Evolutionary conservation across 2,329 filamentous ascomycete species (phyloP), one percentile per base, ranked within the genome.

Genomic region (Botrytis deweyae): DNA sequence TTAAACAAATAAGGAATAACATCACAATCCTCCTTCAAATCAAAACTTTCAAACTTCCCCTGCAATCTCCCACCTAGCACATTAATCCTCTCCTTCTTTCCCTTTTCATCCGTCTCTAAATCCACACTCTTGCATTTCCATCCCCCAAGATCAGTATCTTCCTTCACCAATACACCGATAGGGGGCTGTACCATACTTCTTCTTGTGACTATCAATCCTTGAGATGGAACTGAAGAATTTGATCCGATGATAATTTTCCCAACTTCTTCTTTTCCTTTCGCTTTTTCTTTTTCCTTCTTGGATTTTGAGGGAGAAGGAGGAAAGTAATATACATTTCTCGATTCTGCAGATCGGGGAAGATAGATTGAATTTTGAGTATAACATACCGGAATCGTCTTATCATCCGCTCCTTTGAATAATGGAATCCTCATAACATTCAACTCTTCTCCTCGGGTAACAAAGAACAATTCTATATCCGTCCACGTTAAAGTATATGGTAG

Each of bases 1-100:
- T 10, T 40, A 40, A 62, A 62, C 22, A 72, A 64, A 25, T 64
- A 72, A 33, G 70, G 59, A 65, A 72, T n/a, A 14, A 72, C 67
- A 72, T 72, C 70, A 25, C 70, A 72, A 67, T 72, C 62, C 49
- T 72, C 62, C 46, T 67, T 67, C n/a, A 59, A 20, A 72, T 72
- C 70, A 67, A 72, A 72, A 49, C 62, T 66, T 3, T 67, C 70
- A 67, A 66, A 72, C 22, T 67, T 65, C 3, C 70, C 70, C 44
- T 66, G n/a, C 49, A 72, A 49, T 36, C 62, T 72, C 18, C 52
- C 62, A 36, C 61, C 61, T 29, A 59, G 44, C 10, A 63, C 36
- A 46, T 67, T 61, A 29, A 72, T 14, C 38, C 49, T 72, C 9
- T 64, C 29, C 33, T 61, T 52, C 44, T 46, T 20, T 20, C 46